These are phyloP conservation scores for Dichotomocladium elegans DNA, from an alignment of 371 early-diverging fungal species.

Conservation along the genomic window DNA sequence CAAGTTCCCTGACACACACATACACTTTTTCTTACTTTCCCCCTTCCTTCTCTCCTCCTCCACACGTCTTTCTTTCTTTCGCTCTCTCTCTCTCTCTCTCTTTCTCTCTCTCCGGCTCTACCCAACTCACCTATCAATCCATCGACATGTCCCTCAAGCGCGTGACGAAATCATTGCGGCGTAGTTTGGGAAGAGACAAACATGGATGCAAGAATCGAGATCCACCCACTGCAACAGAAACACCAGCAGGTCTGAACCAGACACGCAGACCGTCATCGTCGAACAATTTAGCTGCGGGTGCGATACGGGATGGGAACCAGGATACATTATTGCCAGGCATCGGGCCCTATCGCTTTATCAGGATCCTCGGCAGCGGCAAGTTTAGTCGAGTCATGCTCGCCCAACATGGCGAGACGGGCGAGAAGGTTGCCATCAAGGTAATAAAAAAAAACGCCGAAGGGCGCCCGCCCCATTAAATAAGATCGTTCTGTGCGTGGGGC, in stretches of 20 bases:
- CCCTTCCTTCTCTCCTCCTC: conserved; percentile 8
- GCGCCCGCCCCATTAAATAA: no score
- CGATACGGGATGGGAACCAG: conserved; percentile 41
- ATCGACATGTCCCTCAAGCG: conserved; percentile 11
- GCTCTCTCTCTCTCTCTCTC: conserved; percentile 6
- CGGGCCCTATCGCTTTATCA: conserved; percentile 78
- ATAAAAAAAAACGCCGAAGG: no score
- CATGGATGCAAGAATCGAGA: background rate
- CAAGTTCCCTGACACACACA: no score
- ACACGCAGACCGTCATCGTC: background rate
- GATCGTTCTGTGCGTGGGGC: no score
- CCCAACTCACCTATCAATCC: no score
- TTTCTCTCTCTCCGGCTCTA: background rate
- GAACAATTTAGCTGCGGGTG: conserved; percentile 1
- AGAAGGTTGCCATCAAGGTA: conserved; percentile 59
- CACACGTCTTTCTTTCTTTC: conserved; percentile 3
- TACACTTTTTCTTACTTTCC: background rate
- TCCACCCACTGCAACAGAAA: background rate
- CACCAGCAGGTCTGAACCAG: background rate
- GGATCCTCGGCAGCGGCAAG: conserved; percentile 83
- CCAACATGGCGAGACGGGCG: conserved; percentile 64
- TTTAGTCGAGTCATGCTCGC: conserved; percentile 88
- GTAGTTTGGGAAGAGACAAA: background rate
- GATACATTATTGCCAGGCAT: conserved; percentile 55
- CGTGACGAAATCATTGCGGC: conserved; percentile 8